Evolutionary conservation across 2,329 filamentous ascomycete genomes (phyloP).

Genomic region (Albophoma yamanashiensis): DNA sequence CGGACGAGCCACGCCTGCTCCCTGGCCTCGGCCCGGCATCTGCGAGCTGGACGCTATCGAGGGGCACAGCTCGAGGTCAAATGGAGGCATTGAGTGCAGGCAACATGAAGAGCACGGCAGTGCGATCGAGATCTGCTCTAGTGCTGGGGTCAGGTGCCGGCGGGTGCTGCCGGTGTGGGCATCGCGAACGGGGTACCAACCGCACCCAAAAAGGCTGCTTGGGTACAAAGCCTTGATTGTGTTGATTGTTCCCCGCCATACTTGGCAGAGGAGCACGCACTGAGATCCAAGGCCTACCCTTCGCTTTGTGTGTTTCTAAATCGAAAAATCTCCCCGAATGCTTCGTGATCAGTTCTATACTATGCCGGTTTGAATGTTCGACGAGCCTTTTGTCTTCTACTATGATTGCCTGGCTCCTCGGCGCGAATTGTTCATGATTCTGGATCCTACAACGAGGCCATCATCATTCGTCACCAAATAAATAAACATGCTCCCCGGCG

Average conservation of each 20-base stretch:
- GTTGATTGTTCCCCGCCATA: neutral
- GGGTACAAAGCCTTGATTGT: neutral
- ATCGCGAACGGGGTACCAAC: neutral
- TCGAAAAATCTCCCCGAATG: neutral
- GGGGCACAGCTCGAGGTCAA: neutral
- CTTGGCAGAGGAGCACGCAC: neutral
- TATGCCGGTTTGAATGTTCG: neutral
- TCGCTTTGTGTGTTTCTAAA: no score
- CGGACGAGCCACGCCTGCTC: conserved; percentile 13
- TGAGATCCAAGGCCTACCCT: no score
- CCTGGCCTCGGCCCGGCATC: conserved; percentile 1
- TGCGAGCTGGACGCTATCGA: conserved; percentile 5
- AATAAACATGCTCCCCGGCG: neutral
- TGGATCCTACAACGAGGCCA: neutral
- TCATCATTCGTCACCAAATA: neutral
- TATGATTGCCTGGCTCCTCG: neutral
- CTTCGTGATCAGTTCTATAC: no score
- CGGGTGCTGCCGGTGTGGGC: no score
- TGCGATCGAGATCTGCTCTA: neutral
- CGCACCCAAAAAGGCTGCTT: neutral
- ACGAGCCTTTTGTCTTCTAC: neutral
- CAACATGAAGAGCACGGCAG: neutral
- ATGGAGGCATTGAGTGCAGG: neutral
- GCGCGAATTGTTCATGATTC: neutral
- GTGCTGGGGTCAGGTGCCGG: no score